Evolutionary conservation across 768 basidiomycete genomes (phyloP).

Genomic region (Auricularia auricula-judae): DNA sequence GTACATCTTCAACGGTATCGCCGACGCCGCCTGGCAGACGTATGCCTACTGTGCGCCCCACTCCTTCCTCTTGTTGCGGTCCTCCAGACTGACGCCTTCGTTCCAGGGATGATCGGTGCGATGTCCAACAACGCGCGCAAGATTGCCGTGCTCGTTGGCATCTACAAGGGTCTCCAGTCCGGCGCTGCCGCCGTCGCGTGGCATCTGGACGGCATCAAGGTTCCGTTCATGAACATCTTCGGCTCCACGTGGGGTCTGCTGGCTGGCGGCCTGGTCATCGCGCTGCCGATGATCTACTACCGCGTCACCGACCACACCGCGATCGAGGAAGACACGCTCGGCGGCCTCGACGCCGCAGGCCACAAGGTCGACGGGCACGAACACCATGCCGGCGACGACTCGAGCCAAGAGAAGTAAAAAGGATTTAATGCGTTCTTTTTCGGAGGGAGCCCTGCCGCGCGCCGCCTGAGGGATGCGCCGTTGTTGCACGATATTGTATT

Average conservation of each 20-base stretch:
- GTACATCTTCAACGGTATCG: conserved; percentile 61
- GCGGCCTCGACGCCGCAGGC: neutral
- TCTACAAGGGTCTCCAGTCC: conserved; percentile 25
- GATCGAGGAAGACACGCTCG: conserved; percentile 8
- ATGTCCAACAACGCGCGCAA: conserved; percentile 78
- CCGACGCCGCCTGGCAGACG: conserved; percentile 82
- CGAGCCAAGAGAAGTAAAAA: neutral
- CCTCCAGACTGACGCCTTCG: no score
- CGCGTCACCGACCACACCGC: conserved; percentile 10
- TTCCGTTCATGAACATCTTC: conserved; percentile 9
- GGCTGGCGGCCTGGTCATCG: conserved; percentile 7
- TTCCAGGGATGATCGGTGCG: conserved; percentile 31
- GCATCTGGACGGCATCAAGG: neutral
- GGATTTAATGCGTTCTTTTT: no score
- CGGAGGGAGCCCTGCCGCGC: no score
- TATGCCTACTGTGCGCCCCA: conserved; percentile 45
- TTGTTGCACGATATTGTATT: no score
- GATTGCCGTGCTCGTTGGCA: conserved; percentile 69
- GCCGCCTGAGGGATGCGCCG: no score
- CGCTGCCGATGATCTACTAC: conserved; percentile 8
- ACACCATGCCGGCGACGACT: neutral
- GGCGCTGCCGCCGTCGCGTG: conserved; percentile 2
- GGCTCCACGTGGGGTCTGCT: conserved; percentile 8
- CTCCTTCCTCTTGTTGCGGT: neutral
- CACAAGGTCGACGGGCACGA: neutral